These are phyloP conservation scores for Beauveria sp. DNA, from an alignment of 2,329 filamentous ascomycete species.

Conservation along the genomic window DNA sequence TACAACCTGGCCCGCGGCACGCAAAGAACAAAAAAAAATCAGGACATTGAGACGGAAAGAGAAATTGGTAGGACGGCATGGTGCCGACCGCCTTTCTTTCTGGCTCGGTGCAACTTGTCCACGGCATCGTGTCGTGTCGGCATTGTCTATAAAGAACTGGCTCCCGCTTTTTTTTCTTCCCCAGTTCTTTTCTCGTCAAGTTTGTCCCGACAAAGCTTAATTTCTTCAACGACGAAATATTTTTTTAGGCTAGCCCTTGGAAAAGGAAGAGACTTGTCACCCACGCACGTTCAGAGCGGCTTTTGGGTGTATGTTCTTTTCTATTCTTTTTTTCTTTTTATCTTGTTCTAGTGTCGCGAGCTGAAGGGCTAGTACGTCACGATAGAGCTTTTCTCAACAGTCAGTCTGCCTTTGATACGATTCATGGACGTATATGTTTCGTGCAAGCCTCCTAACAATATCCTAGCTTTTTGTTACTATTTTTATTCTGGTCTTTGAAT, in stretches of 20 bases:
- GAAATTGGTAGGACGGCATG: background rate
- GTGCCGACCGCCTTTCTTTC: background rate
- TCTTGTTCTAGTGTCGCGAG: background rate
- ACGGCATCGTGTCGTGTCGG: background rate
- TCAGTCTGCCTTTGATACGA: no score
- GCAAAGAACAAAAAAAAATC: background rate
- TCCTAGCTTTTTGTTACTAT: background rate
- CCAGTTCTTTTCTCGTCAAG: background rate
- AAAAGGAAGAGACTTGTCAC: background rate
- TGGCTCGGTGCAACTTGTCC: no score
- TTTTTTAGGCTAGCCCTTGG: background rate
- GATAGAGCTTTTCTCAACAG: background rate
- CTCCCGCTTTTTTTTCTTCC: background rate
- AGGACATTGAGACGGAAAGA: no score
- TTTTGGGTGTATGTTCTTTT: slow-evolving; percentile 1
- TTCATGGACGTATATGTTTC: background rate
- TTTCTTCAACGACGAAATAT: background rate
- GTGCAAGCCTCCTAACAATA: background rate
- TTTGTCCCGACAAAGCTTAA: background rate
- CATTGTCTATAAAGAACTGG: background rate
- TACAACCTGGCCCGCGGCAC: background rate
- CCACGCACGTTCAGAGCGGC: slow-evolving; percentile 7
- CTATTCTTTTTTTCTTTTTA: background rate
- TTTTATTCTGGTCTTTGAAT: background rate
- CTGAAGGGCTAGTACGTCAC: background rate